phyloP scores from a whole-genome alignment of 805 yeast genomes.

The Suhomyces faveliae region DNA sequence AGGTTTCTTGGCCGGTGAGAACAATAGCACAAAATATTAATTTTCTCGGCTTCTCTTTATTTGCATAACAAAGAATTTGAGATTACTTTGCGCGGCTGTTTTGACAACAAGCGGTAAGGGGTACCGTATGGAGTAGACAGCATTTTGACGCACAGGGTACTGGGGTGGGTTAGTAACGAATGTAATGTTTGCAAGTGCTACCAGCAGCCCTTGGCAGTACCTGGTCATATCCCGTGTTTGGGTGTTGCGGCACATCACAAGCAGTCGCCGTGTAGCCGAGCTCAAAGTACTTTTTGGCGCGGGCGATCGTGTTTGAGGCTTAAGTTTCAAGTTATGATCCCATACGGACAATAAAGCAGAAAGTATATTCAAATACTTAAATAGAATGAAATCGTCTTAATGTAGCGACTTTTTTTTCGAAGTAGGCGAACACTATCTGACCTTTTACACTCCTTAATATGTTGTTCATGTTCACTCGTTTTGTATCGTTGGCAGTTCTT shows the following conservation, averaged over 20 bases:
- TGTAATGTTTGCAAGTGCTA: neutral
- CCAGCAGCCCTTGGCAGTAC: neutral
- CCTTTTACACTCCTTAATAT: neutral
- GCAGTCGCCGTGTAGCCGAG: too few species aligned
- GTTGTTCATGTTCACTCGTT: conserved; percentile 8
- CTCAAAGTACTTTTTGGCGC: neutral
- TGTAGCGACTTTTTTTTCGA: neutral
- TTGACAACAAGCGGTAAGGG: neutral
- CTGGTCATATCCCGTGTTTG: too few species aligned
- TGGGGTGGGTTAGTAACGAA: too few species aligned
- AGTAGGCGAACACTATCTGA: neutral
- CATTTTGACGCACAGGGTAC: neutral
- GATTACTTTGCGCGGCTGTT: neutral
- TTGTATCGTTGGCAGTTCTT: conserved; percentile 6
- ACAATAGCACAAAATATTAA: neutral
- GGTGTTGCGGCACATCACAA: too few species aligned
- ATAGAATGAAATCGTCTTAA: neutral
- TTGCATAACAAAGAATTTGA: neutral
- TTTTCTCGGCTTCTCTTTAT: neutral
- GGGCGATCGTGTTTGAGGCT: neutral
- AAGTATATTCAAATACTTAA: neutral
- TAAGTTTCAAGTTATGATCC: neutral
- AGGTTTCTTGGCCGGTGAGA: neutral
- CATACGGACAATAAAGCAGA: neutral
- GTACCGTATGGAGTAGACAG: neutral